Evolutionary conservation across 371 early-diverging fungal species (phyloP), one percentile per base, ranked within the genome.

Genomic region (Rhizopus arrhizus): DNA sequence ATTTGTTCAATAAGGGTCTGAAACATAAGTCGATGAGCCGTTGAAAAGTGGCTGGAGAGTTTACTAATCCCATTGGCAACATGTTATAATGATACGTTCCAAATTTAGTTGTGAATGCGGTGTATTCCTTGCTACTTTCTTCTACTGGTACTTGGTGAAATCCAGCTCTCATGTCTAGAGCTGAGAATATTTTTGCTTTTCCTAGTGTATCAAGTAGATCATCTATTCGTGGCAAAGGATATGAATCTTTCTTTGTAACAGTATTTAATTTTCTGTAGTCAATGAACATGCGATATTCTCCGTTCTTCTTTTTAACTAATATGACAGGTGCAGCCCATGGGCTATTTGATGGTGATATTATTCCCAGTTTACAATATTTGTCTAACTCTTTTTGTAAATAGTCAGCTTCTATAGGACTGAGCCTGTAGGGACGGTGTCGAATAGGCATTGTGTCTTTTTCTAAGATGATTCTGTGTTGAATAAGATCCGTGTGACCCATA

Each of bases 211-310:
- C 66, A 2, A 80, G n/a, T 0, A 71, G 3, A 10, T 73, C 69
- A 36, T 78, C 75, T 0, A 81, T 70, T 0, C 48, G 45, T 0
- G 75, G 78, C 5, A 81, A 32, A 1, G 81, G 77, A 48, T 70
- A 78, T 2, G 36, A 12, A 15, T 58, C 58, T 12, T 66, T 66
- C 0, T 56, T 58, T 0, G 79, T 81, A 0, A 67, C 58, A 0
- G 47, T 52, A 52, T 83, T 83, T 11, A 83, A 56, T 41, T 53
- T 48, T 6, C 74, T 51, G 15, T 83, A 89, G 38, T 85, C 79
- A 0, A 66, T 53, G 10, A 74, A 56, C 43, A 84, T 12, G 0
- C 80, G 3, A 15, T 52, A 56, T n/a, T 48, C 48, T 0, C 72
- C 74, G 16, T 79, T 70, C 29, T 74, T 72, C 59, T 87, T 83